phyloP scores from a whole-genome alignment of 2,329 filamentous ascomycete genomes.

The Exophiala viscosa region DNA sequence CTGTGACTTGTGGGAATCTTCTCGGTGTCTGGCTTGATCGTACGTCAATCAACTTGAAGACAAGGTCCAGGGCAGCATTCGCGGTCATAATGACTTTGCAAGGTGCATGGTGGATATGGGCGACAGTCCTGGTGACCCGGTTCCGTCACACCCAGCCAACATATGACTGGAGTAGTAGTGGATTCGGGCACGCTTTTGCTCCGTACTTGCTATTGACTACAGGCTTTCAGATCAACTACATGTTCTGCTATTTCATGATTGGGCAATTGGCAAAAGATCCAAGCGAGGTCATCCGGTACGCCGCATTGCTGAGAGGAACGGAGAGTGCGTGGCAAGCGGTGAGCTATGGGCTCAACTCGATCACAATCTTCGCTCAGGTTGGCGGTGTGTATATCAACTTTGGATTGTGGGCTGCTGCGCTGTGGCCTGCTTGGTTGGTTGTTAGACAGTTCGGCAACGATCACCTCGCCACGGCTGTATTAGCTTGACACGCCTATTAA shows the following conservation, averaged over 20 bases:
- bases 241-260: slow-evolving; percentile 67
- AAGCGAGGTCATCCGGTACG: slow-evolving; percentile 63
- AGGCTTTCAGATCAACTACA: slow-evolving; percentile 69
- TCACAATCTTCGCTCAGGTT: slow-evolving; percentile 60
- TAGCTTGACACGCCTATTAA: not conserved
- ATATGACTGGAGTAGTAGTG: slow-evolving; percentile 58
- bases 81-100: slow-evolving; percentile 28
- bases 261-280: slow-evolving; percentile 60
- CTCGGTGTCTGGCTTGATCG: slow-evolving; percentile 62
- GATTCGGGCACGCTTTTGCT: slow-evolving; percentile 62
- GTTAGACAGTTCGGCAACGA: slow-evolving; percentile 53
- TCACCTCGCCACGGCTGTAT: not conserved
- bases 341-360: slow-evolving; percentile 63
- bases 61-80: slow-evolving; percentile 55
- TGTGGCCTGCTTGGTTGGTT: slow-evolving; percentile 65
- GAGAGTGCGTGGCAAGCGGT: slow-evolving; percentile 70
- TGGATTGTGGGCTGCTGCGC: slow-evolving; percentile 60
- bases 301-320: slow-evolving; percentile 63
- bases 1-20: slow-evolving; percentile 62
- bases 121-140: slow-evolving; percentile 60
- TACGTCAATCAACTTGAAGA: slow-evolving; percentile 52
- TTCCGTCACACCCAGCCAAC: slow-evolving; percentile 56
- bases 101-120: slow-evolving; percentile 71
- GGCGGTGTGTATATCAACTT: slow-evolving; percentile 69
- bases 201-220: slow-evolving; percentile 64